These are phyloP conservation scores for Daldinia bambusicola DNA, from an alignment of 495 filamentous ascomycete genomes.

Conservation along the genomic window DNA sequence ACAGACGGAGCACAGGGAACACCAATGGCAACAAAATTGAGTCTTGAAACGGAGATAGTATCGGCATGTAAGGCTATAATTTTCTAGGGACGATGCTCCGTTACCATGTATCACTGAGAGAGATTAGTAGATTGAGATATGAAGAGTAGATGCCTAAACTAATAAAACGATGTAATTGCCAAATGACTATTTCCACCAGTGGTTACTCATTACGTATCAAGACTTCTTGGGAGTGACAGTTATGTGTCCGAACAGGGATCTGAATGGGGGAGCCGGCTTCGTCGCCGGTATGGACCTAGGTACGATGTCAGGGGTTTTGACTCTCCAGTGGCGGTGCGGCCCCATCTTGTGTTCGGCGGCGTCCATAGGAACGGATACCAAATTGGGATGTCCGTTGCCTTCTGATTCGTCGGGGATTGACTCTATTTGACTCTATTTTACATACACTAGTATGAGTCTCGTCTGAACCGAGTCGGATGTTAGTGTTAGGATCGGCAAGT, in stretches of 20 bases:
- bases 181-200: neutral
- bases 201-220: neutral
- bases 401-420: constrained; percentile 25
- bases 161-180: neutral
- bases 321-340: neutral
- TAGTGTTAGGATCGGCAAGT: neutral
- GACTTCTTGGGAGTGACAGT: neutral
- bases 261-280: constrained; percentile 1
- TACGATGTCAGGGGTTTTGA: neutral
- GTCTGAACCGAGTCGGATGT: neutral
- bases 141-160: neutral
- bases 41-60: neutral
- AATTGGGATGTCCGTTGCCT: constrained; percentile 28
- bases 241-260: neutral
- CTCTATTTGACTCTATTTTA: neutral
- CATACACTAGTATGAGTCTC: neutral
- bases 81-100: neutral
- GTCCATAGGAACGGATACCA: constrained; percentile 15
- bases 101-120: neutral
- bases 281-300: neutral
- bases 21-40: neutral
- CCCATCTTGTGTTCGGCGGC: constrained; percentile 7
- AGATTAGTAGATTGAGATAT: neutral
- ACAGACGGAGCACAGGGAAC: neutral
- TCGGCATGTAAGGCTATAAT: neutral